These are phyloP conservation scores for Sarocladium kiliense DNA, from an alignment of 2,329 filamentous ascomycete species.

Conservation along the genomic window DNA sequence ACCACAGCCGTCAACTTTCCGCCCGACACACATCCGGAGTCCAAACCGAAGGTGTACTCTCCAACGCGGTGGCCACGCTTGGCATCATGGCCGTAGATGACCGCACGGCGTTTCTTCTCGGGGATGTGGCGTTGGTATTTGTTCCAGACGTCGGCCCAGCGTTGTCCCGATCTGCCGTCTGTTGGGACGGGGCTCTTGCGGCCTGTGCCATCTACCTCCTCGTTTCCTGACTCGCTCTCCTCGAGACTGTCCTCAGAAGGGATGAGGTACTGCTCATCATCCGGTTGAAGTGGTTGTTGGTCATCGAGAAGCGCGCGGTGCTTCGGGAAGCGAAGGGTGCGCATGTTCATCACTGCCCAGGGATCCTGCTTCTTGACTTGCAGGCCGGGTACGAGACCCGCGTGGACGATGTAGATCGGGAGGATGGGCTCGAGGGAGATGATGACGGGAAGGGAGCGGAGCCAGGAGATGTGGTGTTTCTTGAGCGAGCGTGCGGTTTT, in stretches of 20 bases:
- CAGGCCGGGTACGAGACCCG: slow-evolving; percentile 74
- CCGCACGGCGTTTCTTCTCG: slow-evolving; percentile 47
- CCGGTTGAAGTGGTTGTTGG: not conserved
- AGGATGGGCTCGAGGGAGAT: slow-evolving; percentile 60
- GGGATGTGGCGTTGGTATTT: slow-evolving; percentile 35
- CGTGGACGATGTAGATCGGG: slow-evolving; percentile 70
- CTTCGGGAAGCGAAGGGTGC: slow-evolving; percentile 59
- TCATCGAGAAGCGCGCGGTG: slow-evolving; percentile 7
- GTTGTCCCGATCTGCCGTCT: slow-evolving; percentile 46
- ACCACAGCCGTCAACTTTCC: slow-evolving; percentile 72
- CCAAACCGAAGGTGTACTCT: slow-evolving; percentile 76
- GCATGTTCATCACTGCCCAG: slow-evolving; percentile 87
- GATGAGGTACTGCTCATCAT: not conserved
- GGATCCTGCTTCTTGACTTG: slow-evolving; percentile 67
- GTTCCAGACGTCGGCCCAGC: slow-evolving; percentile 65
- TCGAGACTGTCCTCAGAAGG: slow-evolving; percentile 11
- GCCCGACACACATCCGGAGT: slow-evolving; percentile 76
- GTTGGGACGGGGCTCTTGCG: slow-evolving; percentile 27
- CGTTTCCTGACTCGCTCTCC: not conserved
- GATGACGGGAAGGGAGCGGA: slow-evolving; percentile 71
- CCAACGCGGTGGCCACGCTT: slow-evolving; percentile 57
- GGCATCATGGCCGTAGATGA: slow-evolving; percentile 86
- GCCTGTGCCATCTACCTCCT: not conserved
- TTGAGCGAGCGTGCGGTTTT: slow-evolving; percentile 45
- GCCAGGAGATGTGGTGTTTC: slow-evolving; percentile 60